phyloP scores from a whole-genome alignment of 2,329 filamentous ascomycete genomes.

The Periconia sp. region DNA sequence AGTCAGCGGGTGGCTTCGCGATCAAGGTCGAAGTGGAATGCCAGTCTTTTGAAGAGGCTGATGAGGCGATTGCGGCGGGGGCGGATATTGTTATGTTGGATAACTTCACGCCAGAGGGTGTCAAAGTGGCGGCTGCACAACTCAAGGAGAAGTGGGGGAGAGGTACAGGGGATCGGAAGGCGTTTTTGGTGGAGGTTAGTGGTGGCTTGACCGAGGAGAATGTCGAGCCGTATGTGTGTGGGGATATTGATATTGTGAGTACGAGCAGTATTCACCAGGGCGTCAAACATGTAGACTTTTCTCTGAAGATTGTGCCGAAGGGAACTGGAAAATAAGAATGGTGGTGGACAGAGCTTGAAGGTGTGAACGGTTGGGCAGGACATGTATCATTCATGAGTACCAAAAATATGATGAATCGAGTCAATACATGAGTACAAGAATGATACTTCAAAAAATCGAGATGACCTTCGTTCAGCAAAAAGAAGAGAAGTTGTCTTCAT shows the following conservation, averaged over 20 bases:
- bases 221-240: constrained; percentile 73
- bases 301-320: constrained; percentile 75
- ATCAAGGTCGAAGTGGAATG: constrained; percentile 97
- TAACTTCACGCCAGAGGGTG: constrained; percentile 82
- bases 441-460: background rate
- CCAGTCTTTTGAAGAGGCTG: constrained; percentile 81
- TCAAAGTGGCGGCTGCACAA: constrained; percentile 71
- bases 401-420: background rate
- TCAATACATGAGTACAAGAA: background rate
- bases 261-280: constrained; percentile 98
- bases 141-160: constrained; percentile 77
- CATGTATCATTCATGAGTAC: no score
- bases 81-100: constrained; percentile 98
- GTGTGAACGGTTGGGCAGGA: constrained; percentile 5
- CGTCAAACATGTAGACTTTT: constrained; percentile 91
- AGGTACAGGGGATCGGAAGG: constrained; percentile 63
- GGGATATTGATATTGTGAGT: constrained; percentile 92
- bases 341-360: constrained; percentile 11
- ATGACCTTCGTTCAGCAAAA: background rate
- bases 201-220: constrained; percentile 87
- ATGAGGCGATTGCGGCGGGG: constrained; percentile 86
- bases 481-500: no score
- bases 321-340: constrained; percentile 20
- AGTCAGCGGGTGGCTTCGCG: constrained; percentile 81
- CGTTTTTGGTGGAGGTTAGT: constrained; percentile 82